Evolutionary conservation across 768 basidiomycete genomes (phyloP), one percentile per base, ranked within the genome.

Genomic region (Lactarius hatsudake): DNA sequence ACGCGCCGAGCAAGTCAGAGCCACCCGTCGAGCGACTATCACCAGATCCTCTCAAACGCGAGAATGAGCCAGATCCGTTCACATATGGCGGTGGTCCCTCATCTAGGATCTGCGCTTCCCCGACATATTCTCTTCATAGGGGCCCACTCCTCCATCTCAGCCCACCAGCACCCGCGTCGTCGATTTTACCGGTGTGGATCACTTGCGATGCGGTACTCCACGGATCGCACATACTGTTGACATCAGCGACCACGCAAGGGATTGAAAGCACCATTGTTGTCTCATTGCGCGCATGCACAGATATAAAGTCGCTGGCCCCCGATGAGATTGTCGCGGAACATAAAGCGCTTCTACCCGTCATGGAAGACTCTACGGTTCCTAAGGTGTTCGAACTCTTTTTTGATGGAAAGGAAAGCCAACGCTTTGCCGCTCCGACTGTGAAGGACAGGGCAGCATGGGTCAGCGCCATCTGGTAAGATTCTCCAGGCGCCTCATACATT

Each of bases 391-490:
- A 90, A 74, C 71, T 92, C n/a, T 60, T 82, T 20, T 88, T 89
- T 63, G 81, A 84, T 61, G 84, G 80, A 17, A 75, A 79, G 28
- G 76, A 75, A 4, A 78, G 76, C 62, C 87, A 90, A 72, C 84
- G 80, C 63, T 90, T 92, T 73, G 89, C 87, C 0, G 85, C 84
- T 2, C 74, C 78, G 12, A 85, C 85, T 26, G 82, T 85, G 32
- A 80, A 82, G 66, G 88, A 89, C 64, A 80, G 90, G 60, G 89
- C 88, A 4, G 82, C 81, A 10, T 92, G 90, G 90, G 82, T 92
- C 59, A 88, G 87, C 71, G 83, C 86, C 3, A 84, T 91, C 57
- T 92, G 90, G 90, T 90, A 74, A 72, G 80, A 13, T 23, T 38
- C 73, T 12, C 9, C 26, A 3, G 15, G 5, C 40, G n/a, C 23